Percentiles rank a stretch among this genome's conserved stretches.
Conservation (phyloP, 73 alveolate species). For the Tetrahymena thermophila region DNA sequence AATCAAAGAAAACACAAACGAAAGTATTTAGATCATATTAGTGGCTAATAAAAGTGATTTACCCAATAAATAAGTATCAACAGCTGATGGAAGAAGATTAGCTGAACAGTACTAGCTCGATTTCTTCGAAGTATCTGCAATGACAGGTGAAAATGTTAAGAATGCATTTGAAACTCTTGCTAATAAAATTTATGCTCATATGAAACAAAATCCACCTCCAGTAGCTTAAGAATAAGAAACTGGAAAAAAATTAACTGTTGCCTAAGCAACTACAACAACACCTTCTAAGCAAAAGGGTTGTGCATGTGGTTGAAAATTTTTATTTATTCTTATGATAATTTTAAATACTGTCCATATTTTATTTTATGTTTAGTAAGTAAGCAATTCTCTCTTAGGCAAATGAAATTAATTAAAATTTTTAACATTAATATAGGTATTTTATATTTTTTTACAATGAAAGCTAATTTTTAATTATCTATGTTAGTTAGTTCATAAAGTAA, state of each 20-base stretch:
- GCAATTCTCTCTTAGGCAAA: background rate
- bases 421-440: background rate
- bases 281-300: background rate
- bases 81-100: conserved; percentile 50
- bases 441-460: too few species aligned
- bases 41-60: conserved; percentile 46
- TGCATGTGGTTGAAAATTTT: background rate
- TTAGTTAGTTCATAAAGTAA: background rate
- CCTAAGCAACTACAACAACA: background rate
- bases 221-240: background rate
- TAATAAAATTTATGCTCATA: background rate
- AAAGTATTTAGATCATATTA: conserved; percentile 9
- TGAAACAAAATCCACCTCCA: background rate
- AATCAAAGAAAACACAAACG: conserved; percentile 34
- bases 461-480: too few species aligned
- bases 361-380: background rate
- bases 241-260: background rate
- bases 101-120: conserved; percentile 14
- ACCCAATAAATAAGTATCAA: conserved; percentile 28
- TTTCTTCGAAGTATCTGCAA: background rate
- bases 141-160: background rate
- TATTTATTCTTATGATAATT: background rate
- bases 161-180: background rate
- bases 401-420: too few species aligned
- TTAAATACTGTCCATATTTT: background rate